Conservation (phyloP, 176 grass and related monocot species). For the Ananas comosus region DNA sequence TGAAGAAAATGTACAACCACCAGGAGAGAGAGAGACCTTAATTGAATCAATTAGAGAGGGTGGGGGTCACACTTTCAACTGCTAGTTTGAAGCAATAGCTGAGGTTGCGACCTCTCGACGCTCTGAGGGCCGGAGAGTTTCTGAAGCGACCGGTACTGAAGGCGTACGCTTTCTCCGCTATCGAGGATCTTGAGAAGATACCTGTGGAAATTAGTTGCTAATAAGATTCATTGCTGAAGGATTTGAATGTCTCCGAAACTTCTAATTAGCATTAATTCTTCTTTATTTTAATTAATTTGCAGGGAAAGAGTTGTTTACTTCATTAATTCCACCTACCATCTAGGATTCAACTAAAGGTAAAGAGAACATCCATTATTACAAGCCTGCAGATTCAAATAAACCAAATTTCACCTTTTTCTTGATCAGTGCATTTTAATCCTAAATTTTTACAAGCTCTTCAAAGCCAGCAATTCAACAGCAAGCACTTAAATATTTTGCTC, state of each 20-base stretch:
- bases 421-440: too few species aligned
- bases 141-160: conserved; percentile 66
- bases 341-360: too few species aligned
- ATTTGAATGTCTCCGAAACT: background rate
- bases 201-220: conserved; percentile 20
- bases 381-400: too few species aligned
- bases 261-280: too few species aligned
- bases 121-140: conserved; percentile 28
- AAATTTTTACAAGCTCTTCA: background rate
- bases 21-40: background rate
- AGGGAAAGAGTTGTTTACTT: too few species aligned
- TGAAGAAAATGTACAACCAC: conserved; percentile 1
- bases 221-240: background rate
- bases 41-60: background rate
- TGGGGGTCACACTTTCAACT: background rate
- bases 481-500: background rate
- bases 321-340: too few species aligned
- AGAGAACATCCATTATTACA: too few species aligned
- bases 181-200: conserved; percentile 66
- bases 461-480: background rate
- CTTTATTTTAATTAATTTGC: too few species aligned
- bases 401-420: too few species aligned
- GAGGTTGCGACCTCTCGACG: conserved; percentile 19
- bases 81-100: conserved; percentile 1
- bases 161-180: conserved; percentile 54